phyloP scores from a whole-genome alignment of 2,329 filamentous ascomycete species.

The Alternaria ventricosa region DNA sequence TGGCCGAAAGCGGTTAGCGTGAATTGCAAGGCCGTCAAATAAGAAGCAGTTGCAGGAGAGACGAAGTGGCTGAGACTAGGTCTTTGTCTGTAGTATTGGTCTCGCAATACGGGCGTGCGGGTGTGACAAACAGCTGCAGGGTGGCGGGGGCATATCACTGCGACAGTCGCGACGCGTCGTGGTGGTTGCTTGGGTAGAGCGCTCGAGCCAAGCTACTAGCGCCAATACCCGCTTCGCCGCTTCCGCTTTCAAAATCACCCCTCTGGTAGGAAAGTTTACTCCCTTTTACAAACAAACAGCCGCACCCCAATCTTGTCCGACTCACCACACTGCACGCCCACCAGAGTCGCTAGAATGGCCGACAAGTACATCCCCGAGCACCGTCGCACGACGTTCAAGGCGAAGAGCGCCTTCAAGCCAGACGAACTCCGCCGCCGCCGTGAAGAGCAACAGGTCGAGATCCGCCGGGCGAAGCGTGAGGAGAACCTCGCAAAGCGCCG shows the following conservation, averaged over 20 bases:
- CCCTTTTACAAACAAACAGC: slow-evolving; percentile 42
- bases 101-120: background rate
- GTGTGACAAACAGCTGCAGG: background rate
- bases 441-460: slow-evolving; percentile 99
- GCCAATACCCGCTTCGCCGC: slow-evolving; percentile 35
- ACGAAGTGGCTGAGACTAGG: background rate
- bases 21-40: background rate
- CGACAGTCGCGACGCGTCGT: slow-evolving; percentile 1
- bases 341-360: slow-evolving; percentile 71
- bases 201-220: slow-evolving; percentile 25
- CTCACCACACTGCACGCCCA: slow-evolving; percentile 23
- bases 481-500: slow-evolving; percentile 98
- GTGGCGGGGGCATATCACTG: background rate
- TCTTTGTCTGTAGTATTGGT: background rate
- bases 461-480: slow-evolving; percentile 97
- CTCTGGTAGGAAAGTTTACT: slow-evolving; percentile 38
- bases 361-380: slow-evolving; percentile 99
- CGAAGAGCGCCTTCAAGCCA: slow-evolving; percentile 98
- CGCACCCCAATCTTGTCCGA: slow-evolving; percentile 23
- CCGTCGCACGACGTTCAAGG: slow-evolving; percentile 99
- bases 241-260: slow-evolving; percentile 45
- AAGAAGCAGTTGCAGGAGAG: background rate
- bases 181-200: slow-evolving; percentile 24
- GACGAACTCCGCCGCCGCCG: slow-evolving; percentile 97
- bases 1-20: slow-evolving; percentile 25